Base-by-base conservation (phyloP, 2,329 filamentous ascomycete species). In the Paecilomyces sp. region DNA sequence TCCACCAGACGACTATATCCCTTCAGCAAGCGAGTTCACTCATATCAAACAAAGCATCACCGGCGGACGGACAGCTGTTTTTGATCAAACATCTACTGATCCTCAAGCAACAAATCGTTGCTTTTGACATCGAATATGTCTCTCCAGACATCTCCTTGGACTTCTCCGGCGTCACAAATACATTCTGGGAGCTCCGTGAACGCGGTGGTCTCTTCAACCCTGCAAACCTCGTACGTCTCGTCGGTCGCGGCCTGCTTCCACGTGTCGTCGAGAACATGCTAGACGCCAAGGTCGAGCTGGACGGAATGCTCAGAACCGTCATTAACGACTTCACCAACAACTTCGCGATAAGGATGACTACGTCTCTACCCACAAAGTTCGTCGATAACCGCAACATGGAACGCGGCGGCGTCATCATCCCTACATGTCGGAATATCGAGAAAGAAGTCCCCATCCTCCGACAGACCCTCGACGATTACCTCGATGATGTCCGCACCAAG, bases 51-150 rank as follows among this genome's bases (percentile, higher is more conserved):
- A 85, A 85, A 59, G 80, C 83, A 24, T 74, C 75, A n/a, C 78
- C 79, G 71, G 82, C 84, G 1, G 92, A 97, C 71, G 85, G 89
- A 0, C 90, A 96, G 66, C 83, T 99, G 3, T 99, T 99, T 76
- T 87, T 97, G 69, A 88, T 99, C 67, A 94, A 93, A 67, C 96
- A 99, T 72, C 83, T 99, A 1, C 88, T 99, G 56, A 88, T 97
- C 56, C 84, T 99, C 57, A 97, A 97, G 75, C 95, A 97, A 71
- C 91, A 97, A 72, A 89, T 99, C 57, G 87, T 99, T 28, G 92
- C 92, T 9, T 92, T 99, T 62, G 94, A 99, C 76, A 97, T 99
- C 65, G 92, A 88, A 70, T 88, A 83, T 67, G 83, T 87, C 22
- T 83, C 84, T 1, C 85, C 86, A 3, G 86, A 88, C 62, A 78